phyloP scores from a whole-genome alignment of 2,329 filamentous ascomycete species.

The Penicillium sp. region DNA sequence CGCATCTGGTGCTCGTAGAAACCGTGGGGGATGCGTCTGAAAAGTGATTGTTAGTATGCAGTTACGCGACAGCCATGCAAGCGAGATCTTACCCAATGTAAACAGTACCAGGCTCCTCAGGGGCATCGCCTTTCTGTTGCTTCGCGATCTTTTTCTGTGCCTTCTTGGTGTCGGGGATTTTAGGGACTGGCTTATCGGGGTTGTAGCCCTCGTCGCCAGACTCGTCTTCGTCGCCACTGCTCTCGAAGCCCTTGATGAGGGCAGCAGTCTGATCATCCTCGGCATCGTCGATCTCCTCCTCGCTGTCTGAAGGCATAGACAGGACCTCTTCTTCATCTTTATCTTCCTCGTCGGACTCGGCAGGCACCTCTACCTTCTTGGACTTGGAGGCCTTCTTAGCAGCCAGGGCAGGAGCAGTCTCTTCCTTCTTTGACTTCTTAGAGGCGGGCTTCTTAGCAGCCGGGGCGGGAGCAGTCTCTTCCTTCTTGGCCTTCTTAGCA shows the following conservation, averaged over 20 bases:
- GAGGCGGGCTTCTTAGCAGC: background rate
- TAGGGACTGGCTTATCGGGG: constrained; percentile 41
- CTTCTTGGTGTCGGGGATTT: constrained; percentile 44
- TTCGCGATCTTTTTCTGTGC: constrained; percentile 50
- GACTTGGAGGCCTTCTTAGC: constrained; percentile 34
- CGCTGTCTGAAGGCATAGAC: constrained; percentile 19
- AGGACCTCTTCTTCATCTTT: constrained; percentile 23
- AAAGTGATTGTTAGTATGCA: constrained; percentile 12
- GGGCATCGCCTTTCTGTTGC: constrained; percentile 42
- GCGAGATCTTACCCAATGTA: constrained; percentile 65
- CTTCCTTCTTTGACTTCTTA: constrained; percentile 16
- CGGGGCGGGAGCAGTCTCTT: too few species aligned
- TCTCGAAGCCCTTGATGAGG: constrained; percentile 54
- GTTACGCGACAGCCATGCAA: constrained; percentile 2
- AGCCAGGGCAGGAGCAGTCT: too few species aligned
- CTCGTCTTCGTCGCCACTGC: constrained; percentile 51
- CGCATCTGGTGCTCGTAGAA: constrained; percentile 98
- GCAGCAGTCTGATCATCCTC: constrained; percentile 52
- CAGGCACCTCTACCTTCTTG: constrained; percentile 43
- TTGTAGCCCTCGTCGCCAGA: constrained; percentile 47
- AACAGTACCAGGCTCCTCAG: constrained; percentile 64
- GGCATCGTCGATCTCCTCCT: constrained; percentile 32
- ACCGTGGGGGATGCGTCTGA: constrained; percentile 75
- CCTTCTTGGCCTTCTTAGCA: constrained; percentile 17
- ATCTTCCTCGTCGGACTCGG: constrained; percentile 32